Conservation (phyloP, 306 rosid genomes). For the Trifolium fragiferum region DNA sequence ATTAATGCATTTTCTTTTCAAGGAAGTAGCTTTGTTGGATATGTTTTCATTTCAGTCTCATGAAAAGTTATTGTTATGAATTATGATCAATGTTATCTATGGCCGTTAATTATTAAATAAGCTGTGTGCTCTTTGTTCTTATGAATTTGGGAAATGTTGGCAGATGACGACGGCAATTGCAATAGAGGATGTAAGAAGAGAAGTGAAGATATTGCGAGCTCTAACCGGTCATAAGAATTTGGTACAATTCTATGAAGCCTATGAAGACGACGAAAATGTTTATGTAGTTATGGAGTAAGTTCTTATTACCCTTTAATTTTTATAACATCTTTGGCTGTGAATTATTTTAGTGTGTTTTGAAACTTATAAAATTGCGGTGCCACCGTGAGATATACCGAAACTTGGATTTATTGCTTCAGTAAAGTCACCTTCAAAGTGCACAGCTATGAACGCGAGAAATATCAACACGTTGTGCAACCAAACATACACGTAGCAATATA, state of each 20-base stretch:
- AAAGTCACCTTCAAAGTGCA: not conserved
- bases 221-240: conserved; percentile 78
- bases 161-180: conserved; percentile 94
- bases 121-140: conserved; percentile 38
- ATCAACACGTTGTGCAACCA: not conserved
- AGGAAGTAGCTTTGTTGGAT: conserved; percentile 21
- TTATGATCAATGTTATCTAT: conserved; percentile 32
- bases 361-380: not conserved
- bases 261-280: conserved; percentile 81
- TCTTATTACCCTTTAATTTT: conserved; percentile 6
- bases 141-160: conserved; percentile 41
- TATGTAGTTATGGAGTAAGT: conserved; percentile 91
- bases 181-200: conserved; percentile 85
- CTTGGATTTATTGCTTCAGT: not conserved
- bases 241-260: conserved; percentile 83
- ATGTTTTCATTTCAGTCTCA: conserved; percentile 29
- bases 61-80: conserved; percentile 22
- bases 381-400: not conserved
- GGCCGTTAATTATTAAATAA: conserved; percentile 27
- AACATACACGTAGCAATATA: not conserved
- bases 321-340: too few relatives aligned
- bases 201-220: conserved; percentile 84
- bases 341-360: not conserved
- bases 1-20: not conserved
- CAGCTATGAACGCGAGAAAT: not conserved